Percentiles rank a stretch among this genome's conserved stretches.
Conservation (phyloP, 2,329 filamentous ascomycete genomes). For the Calycina marina region DNA sequence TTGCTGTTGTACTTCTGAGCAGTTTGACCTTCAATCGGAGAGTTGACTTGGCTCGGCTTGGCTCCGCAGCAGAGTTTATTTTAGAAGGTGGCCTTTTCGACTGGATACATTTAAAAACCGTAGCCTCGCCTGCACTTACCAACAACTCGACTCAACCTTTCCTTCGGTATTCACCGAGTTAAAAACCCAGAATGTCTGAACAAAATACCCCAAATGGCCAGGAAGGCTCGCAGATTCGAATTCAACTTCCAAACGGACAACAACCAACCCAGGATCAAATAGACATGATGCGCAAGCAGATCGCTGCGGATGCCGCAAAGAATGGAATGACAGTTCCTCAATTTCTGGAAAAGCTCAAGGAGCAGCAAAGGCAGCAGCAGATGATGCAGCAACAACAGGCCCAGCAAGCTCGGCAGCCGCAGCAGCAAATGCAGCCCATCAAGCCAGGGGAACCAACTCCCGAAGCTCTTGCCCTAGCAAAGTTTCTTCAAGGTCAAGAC, state of each 20-base stretch:
- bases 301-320: constrained; percentile 70
- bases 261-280: constrained; percentile 74
- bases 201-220: constrained; percentile 3
- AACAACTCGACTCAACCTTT: too few relatives aligned
- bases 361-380: constrained; percentile 38
- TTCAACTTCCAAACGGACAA: constrained; percentile 18
- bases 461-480: constrained; percentile 74
- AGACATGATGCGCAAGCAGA: constrained; percentile 65
- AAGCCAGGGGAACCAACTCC: constrained; percentile 73
- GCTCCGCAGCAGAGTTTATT: too few relatives aligned
- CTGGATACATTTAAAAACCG: too few relatives aligned
- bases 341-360: constrained; percentile 59
- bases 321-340: constrained; percentile 73
- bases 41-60: too few relatives aligned
- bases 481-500: constrained; percentile 71
- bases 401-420: constrained; percentile 28
- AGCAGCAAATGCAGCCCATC: constrained; percentile 49
- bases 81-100: too few relatives aligned
- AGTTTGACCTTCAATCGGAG: too few relatives aligned
- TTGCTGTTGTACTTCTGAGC: too few relatives aligned
- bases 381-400: constrained; percentile 29
- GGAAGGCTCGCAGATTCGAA: constrained; percentile 8
- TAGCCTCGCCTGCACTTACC: too few relatives aligned
- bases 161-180: too few relatives aligned
- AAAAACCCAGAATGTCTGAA: not conserved